These are phyloP conservation scores for Yamadazyma philogaea DNA, from an alignment of 805 yeast genomes.

Conservation along the genomic window DNA sequence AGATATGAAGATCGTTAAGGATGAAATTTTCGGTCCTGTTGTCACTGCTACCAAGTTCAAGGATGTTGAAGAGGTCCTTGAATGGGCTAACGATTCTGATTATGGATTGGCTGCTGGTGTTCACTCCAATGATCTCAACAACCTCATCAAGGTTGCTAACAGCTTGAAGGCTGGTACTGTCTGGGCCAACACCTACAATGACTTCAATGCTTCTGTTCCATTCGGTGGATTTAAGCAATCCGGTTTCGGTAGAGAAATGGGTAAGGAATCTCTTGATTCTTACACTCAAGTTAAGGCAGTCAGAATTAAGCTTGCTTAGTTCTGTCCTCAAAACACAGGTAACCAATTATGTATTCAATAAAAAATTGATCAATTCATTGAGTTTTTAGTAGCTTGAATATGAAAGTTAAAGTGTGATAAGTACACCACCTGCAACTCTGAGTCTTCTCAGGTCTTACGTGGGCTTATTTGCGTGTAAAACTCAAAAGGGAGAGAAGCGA, in stretches of 20 bases:
- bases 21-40: slow-evolving; percentile 95
- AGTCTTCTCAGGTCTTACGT: no score
- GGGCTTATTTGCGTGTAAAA: no score
- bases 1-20: slow-evolving; percentile 72
- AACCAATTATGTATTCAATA: not conserved
- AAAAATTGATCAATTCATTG: not conserved
- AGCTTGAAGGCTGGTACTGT: slow-evolving; percentile 83
- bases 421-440: no score
- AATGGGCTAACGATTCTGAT: slow-evolving; percentile 71
- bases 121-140: slow-evolving; percentile 72
- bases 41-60: slow-evolving; percentile 79
- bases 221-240: slow-evolving; percentile 91
- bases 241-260: slow-evolving; percentile 94
- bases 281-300: slow-evolving; percentile 88
- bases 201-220: slow-evolving; percentile 82
- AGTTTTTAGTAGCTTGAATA: no score
- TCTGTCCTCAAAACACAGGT: not conserved
- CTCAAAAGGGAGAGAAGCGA: no score
- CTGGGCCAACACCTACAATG: slow-evolving; percentile 90
- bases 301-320: slow-evolving; percentile 39
- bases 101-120: slow-evolving; percentile 93
- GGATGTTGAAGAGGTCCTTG: slow-evolving; percentile 77
- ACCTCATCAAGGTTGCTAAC: slow-evolving; percentile 71
- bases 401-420: no score
- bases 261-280: slow-evolving; percentile 78